Evolutionary conservation across 495 filamentous ascomycete species (phyloP).

Genomic region (Articulospora tetracladia): DNA sequence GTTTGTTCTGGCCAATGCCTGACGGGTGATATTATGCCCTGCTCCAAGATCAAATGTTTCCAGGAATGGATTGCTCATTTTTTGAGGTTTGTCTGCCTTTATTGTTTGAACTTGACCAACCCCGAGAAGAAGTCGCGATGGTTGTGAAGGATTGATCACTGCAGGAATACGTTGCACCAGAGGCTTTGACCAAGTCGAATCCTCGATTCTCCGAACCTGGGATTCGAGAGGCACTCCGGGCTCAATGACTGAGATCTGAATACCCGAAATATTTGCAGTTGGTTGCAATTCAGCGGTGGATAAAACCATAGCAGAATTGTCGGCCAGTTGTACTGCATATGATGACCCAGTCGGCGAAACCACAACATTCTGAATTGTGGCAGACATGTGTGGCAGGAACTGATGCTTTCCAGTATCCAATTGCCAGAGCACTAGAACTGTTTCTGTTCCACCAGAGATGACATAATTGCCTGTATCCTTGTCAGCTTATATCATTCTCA

Average conservation of each 20-base stretch:
- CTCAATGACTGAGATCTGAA: slow-evolving; percentile 54
- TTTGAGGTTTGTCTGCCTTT: slow-evolving; percentile 26
- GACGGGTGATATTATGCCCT: slow-evolving; percentile 69
- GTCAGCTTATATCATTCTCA: slow-evolving; percentile 1
- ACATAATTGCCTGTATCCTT: slow-evolving; percentile 77
- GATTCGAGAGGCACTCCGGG: slow-evolving; percentile 14
- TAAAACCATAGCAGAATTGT: slow-evolving; percentile 85
- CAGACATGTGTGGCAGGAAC: slow-evolving; percentile 81
- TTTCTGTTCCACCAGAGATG: slow-evolving; percentile 87
- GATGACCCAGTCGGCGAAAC: slow-evolving; percentile 75
- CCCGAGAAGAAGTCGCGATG: slow-evolving; percentile 56
- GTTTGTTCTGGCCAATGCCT: slow-evolving; percentile 85
- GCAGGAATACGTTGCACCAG: slow-evolving; percentile 40
- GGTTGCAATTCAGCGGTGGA: slow-evolving; percentile 85
- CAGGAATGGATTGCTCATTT: slow-evolving; percentile 48
- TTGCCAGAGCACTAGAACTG: slow-evolving; percentile 93
- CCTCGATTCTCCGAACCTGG: slow-evolving; percentile 15
- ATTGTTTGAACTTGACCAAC: slow-evolving; percentile 39
- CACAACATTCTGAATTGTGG: slow-evolving; percentile 75
- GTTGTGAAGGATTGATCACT: slow-evolving; percentile 51
- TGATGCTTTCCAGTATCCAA: slow-evolving; percentile 77
- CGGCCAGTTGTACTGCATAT: slow-evolving; percentile 78
- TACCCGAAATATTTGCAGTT: slow-evolving; percentile 72
- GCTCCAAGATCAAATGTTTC: slow-evolving; percentile 82
- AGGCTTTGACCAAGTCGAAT: slow-evolving; percentile 37